Evolutionary conservation across 2,329 filamentous ascomycete species (phyloP).

Genomic region (Monilinia vaccinii-corymbosi): DNA sequence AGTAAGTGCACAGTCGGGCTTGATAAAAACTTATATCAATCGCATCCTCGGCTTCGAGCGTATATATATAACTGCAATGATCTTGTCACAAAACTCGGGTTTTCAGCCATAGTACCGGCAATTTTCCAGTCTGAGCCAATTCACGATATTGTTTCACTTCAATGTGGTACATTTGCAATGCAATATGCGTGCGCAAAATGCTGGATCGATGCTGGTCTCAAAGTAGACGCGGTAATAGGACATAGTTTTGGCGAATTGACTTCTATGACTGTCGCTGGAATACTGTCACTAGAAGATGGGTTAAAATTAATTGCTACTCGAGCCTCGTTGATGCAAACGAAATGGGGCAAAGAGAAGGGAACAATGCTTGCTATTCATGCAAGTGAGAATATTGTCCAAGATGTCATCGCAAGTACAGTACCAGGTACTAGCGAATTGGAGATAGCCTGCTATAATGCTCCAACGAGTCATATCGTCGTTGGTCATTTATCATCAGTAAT

Average conservation of each 20-base stretch:
- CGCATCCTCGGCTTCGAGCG: constrained; percentile 5
- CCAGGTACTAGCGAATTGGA: neutral
- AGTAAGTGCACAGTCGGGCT: constrained; percentile 9
- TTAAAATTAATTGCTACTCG: constrained; percentile 26
- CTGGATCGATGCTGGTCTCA: constrained; percentile 17
- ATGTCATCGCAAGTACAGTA: neutral
- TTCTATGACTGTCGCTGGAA: constrained; percentile 28
- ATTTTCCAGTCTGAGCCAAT: constrained; percentile 13
- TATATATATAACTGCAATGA: constrained; percentile 15
- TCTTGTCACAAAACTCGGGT: constrained; percentile 1
- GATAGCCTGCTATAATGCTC: constrained; percentile 32
- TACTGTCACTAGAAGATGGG: neutral
- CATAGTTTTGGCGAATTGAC: constrained; percentile 35
- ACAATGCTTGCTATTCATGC: neutral
- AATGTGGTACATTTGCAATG: neutral
- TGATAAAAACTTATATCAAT: constrained; percentile 1
- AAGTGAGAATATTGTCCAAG: neutral
- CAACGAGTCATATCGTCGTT: constrained; percentile 27
- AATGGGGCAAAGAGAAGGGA: neutral
- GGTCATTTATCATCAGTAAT: constrained; percentile 16
- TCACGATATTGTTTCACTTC: no score
- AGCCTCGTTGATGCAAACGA: constrained; percentile 27
- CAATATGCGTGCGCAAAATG: constrained; percentile 16
- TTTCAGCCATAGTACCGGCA: constrained; percentile 11
- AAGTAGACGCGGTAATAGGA: constrained; percentile 20